Conservation (phyloP, 768 basidiomycete genomes). For the Daedaleopsis sinensis region DNA sequence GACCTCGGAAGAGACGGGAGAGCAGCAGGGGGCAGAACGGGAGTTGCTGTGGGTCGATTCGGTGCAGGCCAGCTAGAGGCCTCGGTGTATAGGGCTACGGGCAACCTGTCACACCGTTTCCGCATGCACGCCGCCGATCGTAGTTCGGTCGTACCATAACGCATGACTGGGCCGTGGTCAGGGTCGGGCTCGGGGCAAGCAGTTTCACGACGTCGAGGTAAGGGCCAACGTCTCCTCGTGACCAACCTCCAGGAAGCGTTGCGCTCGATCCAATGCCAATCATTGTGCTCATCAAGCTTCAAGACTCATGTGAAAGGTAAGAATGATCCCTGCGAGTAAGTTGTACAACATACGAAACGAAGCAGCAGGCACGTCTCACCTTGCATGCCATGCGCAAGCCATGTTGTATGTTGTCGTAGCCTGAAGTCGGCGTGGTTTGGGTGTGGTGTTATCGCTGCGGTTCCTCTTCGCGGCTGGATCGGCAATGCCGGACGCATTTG, state of each 20-base stretch:
- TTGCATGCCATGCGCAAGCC: background rate
- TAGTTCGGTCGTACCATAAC: background rate
- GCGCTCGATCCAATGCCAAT: background rate
- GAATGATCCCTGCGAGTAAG: background rate
- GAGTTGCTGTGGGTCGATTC: background rate
- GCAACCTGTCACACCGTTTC: background rate
- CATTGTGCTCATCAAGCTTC: background rate
- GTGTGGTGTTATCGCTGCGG: background rate
- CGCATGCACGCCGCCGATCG: background rate
- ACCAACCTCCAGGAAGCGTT: background rate
- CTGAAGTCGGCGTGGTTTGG: background rate
- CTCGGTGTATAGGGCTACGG: background rate
- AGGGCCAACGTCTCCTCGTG: conserved; percentile 8
- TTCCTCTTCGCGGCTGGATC: background rate
- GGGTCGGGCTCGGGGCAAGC: background rate
- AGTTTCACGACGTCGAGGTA: background rate
- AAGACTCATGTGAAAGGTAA: background rate
- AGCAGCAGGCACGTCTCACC: background rate
- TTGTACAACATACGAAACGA: background rate
- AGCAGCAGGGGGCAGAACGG: background rate
- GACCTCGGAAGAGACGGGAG: background rate
- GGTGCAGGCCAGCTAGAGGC: background rate
- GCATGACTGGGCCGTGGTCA: background rate
- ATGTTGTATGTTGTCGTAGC: background rate
- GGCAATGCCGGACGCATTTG: background rate